phyloP scores from a whole-genome alignment of 2,329 filamentous ascomycete species.

The Fusarium sp. region DNA sequence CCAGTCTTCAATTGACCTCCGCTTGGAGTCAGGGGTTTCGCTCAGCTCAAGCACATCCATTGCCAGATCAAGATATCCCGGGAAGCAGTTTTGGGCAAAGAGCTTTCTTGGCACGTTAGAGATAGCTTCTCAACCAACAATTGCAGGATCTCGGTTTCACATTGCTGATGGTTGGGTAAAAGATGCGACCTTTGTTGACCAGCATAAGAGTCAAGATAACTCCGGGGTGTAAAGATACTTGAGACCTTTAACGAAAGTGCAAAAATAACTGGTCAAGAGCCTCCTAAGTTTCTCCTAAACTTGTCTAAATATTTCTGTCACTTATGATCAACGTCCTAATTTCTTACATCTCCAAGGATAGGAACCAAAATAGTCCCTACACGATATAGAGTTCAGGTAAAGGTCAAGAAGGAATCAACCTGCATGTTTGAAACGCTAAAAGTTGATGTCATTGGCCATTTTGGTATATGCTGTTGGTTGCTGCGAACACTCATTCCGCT shows the following conservation, averaged over 20 bases:
- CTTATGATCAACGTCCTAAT: too few species aligned
- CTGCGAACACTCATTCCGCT: slow-evolving; percentile 31
- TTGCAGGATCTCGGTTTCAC: too few species aligned
- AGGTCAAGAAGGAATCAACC: slow-evolving; percentile 3
- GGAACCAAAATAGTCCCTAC: slow-evolving; percentile 7
- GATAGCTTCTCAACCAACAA: background rate
- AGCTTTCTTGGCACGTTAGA: background rate
- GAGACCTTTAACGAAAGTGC: too few species aligned
- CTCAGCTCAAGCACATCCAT: background rate
- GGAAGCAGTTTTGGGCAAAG: background rate
- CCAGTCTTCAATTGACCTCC: background rate
- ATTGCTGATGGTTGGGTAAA: background rate
- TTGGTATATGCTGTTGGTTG: slow-evolving; percentile 50
- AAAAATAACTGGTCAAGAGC: too few species aligned
- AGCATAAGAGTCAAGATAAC: background rate
- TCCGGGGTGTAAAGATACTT: too few species aligned
- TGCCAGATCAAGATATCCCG: background rate
- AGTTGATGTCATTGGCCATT: slow-evolving; percentile 50
- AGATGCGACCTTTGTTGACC: background rate
- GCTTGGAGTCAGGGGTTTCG: background rate
- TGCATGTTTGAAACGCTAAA: slow-evolving; percentile 18
- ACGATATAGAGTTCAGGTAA: background rate
- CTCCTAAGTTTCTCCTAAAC: too few species aligned
- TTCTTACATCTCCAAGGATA: too few species aligned
- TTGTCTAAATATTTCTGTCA: too few species aligned